Conservation (phyloP, 257 asterid species). For the Knoxia roxburghii region DNA sequence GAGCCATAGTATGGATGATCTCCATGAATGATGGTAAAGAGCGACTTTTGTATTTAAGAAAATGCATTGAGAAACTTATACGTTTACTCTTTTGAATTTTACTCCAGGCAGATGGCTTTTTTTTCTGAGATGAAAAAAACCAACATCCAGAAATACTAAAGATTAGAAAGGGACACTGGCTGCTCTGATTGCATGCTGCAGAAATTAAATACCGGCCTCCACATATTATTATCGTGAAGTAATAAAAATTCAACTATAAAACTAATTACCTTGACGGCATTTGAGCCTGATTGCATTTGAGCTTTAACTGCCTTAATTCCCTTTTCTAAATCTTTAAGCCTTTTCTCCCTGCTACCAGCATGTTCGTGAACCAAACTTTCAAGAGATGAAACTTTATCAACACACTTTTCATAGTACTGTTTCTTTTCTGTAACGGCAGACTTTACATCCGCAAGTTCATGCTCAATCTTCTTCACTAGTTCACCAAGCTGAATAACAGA, state of each 20-base stretch:
- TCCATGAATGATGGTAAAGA: neutral
- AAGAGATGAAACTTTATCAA: conserved; percentile 66
- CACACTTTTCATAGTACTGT: conserved; percentile 48
- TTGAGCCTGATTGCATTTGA: conserved; percentile 71
- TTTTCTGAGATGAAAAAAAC: neutral
- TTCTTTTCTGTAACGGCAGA: conserved; percentile 56
- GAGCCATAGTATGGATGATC: neutral
- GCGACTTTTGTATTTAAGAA: neutral
- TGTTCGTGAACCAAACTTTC: conserved; percentile 73
- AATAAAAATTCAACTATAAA: too few relatives aligned
- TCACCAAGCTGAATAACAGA: conserved; percentile 65
- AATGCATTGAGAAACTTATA: neutral
- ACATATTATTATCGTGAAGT: too few relatives aligned
- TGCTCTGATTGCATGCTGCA: neutral
- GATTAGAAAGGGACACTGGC: neutral
- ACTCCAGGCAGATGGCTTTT: neutral
- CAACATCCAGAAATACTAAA: neutral
- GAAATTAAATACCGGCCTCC: too few relatives aligned
- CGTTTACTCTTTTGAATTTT: neutral
- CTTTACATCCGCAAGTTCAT: conserved; percentile 73
- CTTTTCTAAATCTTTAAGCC: conserved; percentile 82
- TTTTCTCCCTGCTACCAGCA: conserved; percentile 72
- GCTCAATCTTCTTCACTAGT: conserved; percentile 67
- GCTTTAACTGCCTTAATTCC: conserved; percentile 58
- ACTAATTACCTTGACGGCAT: conserved; percentile 85